Conservation (phyloP, 2,329 filamentous ascomycete genomes). For the Diplodia scrobiculata region DNA sequence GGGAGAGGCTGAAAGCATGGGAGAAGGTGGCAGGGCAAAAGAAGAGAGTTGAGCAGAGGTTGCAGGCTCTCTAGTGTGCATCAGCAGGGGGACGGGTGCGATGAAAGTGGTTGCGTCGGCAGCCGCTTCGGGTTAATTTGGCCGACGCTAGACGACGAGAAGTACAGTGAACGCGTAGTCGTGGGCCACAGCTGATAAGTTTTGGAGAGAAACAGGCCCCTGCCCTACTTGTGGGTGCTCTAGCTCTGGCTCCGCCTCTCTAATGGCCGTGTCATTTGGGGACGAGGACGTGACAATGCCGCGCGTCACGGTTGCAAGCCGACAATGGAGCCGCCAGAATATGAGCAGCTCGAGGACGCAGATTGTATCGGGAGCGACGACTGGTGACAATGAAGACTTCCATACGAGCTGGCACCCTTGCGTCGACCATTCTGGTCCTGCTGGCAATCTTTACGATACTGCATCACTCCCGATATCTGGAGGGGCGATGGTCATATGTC, state of each 20-base stretch:
- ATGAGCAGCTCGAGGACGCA: neutral
- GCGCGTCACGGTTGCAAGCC: constrained; percentile 6
- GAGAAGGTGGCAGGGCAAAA: neutral
- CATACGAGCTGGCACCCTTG: constrained; percentile 19
- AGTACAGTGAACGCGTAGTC: constrained; percentile 21
- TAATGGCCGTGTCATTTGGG: neutral
- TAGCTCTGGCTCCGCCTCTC: neutral
- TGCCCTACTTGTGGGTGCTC: neutral
- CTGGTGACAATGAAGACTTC: constrained; percentile 24
- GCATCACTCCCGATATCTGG: constrained; percentile 17
- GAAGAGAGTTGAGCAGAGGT: neutral
- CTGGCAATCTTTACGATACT: constrained; percentile 12
- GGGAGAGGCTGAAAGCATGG: neutral
- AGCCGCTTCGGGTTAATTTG: constrained; percentile 15
- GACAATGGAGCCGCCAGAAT: neutral
- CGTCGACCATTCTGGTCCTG: constrained; percentile 13
- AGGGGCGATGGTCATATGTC: constrained; percentile 12
- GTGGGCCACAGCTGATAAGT: constrained; percentile 1
- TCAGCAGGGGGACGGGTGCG: neutral
- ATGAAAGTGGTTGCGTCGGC: constrained; percentile 5
- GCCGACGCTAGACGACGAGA: constrained; percentile 20
- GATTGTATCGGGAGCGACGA: neutral
- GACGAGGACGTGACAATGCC: neutral
- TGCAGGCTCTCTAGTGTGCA: neutral
- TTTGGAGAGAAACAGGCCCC: constrained; percentile 3